Base-by-base conservation (phyloP, 306 rosid species). In the Myrica gale region DNA sequence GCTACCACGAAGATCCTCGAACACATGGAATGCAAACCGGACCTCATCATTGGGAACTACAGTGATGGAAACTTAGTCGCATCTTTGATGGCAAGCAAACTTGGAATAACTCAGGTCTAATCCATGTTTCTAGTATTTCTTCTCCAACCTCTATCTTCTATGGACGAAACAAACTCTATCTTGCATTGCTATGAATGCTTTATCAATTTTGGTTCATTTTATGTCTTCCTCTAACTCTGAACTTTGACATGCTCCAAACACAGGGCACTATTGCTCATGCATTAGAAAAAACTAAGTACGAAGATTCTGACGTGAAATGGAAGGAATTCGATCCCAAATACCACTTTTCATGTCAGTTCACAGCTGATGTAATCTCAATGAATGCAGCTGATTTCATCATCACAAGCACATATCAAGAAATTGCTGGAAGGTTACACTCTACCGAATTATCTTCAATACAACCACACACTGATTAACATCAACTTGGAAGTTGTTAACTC, bases 241-340 rank as follows among this genome's bases (percentile, higher is more conserved):
- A 63, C 45, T 16, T 63, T 39, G 47, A 39, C 69, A 16, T 47
- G 42, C 15, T 71, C 47, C 61, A 74, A 78, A 82, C 68, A 51
- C 81, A 91, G 96, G 98, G 85, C 76, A 94, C 96, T 45, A 91
- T 94, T 81, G 97, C 98, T 56, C 98, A 94, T 73, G 98, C 97
- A 61, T 85, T 94, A 69, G 98, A 91, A 87, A 94, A 94, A 80
- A 90, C 97, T 11, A 94, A 94, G 76, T 91, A 94, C 62, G 97
- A 94, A 85, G 87, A 94, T 79, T 94, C 96, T 46, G 98, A 94
- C 85, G 71, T 88, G 74, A 94, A 90, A 78, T 94, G 98, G 97
- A 94, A 91, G 86, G 97, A 90, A 44, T 68, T 94, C 48, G 97
- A 94, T 17, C 91, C 91, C 16, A 90, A 94, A 79, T 94, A 94